Base-by-base conservation (phyloP, 352 stramenopile species). In the Globisporangium uncinulatum region DNA sequence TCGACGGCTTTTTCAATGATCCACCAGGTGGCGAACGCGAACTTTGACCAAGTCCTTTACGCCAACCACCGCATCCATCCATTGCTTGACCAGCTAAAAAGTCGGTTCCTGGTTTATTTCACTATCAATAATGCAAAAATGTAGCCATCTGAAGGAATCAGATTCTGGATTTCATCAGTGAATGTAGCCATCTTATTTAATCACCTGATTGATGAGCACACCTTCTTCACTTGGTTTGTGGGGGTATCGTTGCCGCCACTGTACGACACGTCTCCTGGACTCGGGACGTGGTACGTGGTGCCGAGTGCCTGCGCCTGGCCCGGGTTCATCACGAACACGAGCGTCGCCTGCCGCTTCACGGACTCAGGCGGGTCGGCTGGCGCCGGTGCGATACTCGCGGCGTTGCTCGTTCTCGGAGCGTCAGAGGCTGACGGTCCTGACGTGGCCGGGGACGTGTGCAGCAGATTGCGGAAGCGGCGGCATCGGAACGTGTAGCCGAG, bases 401-500 rank as follows among this genome's bases (percentile, higher is more conserved):
- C 24, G 13, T 17, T 46, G 6, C 6, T 53, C 10, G 32, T 10
- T 7, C 14, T 14, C 3, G 9, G 43, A n/a, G 51, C 15, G 24
- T 39, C 42, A 6, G 31, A 34, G 3, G n/a, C 20, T 21, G 14
- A 14, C 17, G 21, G 41, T 9, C 8, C 53, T 14, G 39, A 19
- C 29, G 24, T 8, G 31, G 64, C 62, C 29, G 41, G 14, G 0
- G 41, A 20, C 41, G 47, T 47, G 31, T 71, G 75, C 29, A 83
- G 60, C 24, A 88, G 42, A n/a, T 71, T 69, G 41, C 73, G 68
- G 48, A 89, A 87, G 2, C 73, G 63, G 36, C 76, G 74, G 46
- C 79, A 87, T 15, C 74, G 70, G 51, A 87, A 89, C 7, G 74
- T 83, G 56, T 78, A 81, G 37, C 76, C 74, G 39, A 87, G 62